Base-by-base conservation (phyloP, 768 basidiomycete genomes). In the Rhodotorula kratochvilovae region DNA sequence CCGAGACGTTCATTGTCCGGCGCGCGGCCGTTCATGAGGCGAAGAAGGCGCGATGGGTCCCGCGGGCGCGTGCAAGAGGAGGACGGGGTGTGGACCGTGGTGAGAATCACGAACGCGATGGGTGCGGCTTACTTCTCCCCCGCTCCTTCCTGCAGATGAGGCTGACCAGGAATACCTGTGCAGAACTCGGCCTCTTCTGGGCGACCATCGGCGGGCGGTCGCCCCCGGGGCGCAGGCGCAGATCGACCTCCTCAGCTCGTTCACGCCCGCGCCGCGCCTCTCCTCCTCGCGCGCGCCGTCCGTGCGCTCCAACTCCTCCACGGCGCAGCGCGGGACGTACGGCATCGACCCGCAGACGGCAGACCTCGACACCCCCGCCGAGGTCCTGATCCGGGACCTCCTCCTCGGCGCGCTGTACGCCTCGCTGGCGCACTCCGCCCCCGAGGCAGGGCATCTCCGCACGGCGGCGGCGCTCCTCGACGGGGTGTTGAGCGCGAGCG, bases 131-230 rank as follows among this genome's bases (percentile, higher is more conserved):
- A 13, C 17, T 5, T 35, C 33, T 36, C 48, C 27, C 46, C 35
- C 21, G 17, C 31, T 21, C 61, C 7, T 29, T 16, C n/a, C n/a
- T n/a, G n/a, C n/a, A n/a, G n/a, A n/a, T n/a, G n/a, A n/a, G n/a
- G n/a, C n/a, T n/a, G n/a, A n/a, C n/a, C n/a, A n/a, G n/a, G n/a
- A n/a, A n/a, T n/a, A 25, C 3, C 5, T 16, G 11, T 29, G 55
- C 63, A 67, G 67, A 72, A 27, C 70, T 72, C n/a, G 74, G 74
- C 0, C 53, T 69, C 19, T 72, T 75, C 54, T 75, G 74, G 74
- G 59, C 60, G 11, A 71, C 67, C 3, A 56, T 61, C 53, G 68
- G 70, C 6, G 45, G 61, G 31, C 56, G 70, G 2, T 65, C 70
- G 0, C 74, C 70, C 4, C 35, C 29, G 54, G 67, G 12, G 33